Evolutionary conservation across 805 yeast genomes (phyloP), one percentile per base, ranked within the genome.

Genomic region (Pichia rugopelliculosa): DNA sequence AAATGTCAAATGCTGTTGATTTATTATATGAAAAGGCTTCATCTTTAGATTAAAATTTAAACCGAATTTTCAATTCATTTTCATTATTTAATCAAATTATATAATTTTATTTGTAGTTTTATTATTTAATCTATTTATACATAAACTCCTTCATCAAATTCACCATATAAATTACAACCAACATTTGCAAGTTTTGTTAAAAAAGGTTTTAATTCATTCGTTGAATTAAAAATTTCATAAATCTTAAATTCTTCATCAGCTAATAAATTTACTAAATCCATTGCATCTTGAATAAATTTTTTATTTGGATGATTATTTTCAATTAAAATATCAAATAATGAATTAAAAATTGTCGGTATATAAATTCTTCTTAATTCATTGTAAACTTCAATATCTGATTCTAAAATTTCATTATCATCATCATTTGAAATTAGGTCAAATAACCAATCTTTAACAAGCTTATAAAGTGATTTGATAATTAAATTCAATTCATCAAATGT

Each of bases 21-120:
- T 75, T 87, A 56, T 74, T 93, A 58, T 93, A 89, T 60, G 98
- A 90, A 63, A 93, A 91, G 71, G 98, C 97, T 10, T 80, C 95
- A 39, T 76, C 84, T 21, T 74, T 90, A 57, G 86, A 87, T 58
- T 88, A 71, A 46, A 21, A n/a, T 22, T 13, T 37, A 37, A 6
- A 12, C 18, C 11, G n/a, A 17, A 30, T 6, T 38, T 38, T 37
- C n/a, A n/a, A n/a, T n/a, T n/a, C n/a, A n/a, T n/a, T 42, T 41
- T 45, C 17, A 9, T 39, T 24, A 20, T 15, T 15, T 23, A 23
- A 15, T 6, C 39, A 21, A 30, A 15, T 49, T 53, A 57, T 39
- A 51, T 59, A 56, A n/a, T n/a, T n/a, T n/a, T n/a, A n/a, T n/a
- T n/a, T n/a, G n/a, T n/a, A n/a, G n/a, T 42, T 41, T 45, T 20